phyloP scores from a whole-genome alignment of 116 monocot species.

The Phalaenopsis hybrid region DNA sequence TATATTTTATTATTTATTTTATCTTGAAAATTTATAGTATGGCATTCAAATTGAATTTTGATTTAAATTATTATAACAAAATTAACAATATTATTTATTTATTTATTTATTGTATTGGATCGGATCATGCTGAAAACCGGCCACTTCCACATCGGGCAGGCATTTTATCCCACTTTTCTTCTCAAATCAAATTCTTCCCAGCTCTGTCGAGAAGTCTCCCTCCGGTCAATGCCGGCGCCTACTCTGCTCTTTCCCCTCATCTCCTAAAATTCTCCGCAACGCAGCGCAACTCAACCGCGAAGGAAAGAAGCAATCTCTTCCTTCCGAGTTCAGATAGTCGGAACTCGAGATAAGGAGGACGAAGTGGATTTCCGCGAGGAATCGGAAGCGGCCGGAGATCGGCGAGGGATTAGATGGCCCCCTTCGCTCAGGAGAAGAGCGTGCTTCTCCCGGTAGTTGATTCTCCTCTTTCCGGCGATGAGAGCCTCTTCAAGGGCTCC shows the following conservation, averaged over 20 bases:
- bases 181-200: neutral
- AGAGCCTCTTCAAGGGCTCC: slow-evolving; percentile 72
- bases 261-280: neutral
- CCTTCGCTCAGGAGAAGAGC: slow-evolving; percentile 20
- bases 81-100: too few relatives aligned
- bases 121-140: too few relatives aligned
- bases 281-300: neutral
- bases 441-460: slow-evolving; percentile 56
- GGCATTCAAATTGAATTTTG: too few relatives aligned
- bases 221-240: neutral
- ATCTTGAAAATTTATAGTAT: too few relatives aligned
- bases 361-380: neutral
- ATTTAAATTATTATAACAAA: too few relatives aligned
- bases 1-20: too few relatives aligned
- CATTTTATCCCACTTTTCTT: neutral
- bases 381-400: neutral
- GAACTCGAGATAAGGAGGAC: neutral
- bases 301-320: neutral
- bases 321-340: neutral
- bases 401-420: slow-evolving; percentile 6
- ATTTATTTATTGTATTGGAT: too few relatives aligned
- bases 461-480: slow-evolving; percentile 38
- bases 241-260: neutral
- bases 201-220: neutral
- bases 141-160: neutral